phyloP scores from a whole-genome alignment of 2,329 filamentous ascomycete species.

The Fusarium papillatum region DNA sequence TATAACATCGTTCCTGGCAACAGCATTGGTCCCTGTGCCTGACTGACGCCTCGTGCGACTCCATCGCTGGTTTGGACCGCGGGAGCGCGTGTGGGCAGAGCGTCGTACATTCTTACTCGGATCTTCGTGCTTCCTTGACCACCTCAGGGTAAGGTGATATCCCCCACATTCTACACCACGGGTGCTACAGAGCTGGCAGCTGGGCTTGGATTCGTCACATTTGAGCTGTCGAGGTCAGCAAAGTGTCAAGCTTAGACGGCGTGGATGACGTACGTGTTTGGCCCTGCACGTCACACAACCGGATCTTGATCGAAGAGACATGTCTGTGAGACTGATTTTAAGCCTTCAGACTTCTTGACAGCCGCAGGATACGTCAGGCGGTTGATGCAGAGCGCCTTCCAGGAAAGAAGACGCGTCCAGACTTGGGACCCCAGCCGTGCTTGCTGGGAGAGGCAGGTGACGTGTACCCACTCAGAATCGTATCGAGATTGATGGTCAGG shows the following conservation, averaged over 20 bases:
- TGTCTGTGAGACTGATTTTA: too few relatives aligned
- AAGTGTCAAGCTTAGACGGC: neutral
- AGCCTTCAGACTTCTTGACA: too few relatives aligned
- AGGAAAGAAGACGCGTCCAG: too few relatives aligned
- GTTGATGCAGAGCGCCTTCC: too few relatives aligned
- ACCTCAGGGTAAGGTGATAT: slow-evolving; percentile 34
- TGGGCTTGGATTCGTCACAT: slow-evolving; percentile 42
- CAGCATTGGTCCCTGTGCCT: neutral
- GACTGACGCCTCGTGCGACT: slow-evolving; percentile 13
- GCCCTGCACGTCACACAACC: slow-evolving; percentile 30
- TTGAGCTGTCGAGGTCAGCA: slow-evolving; percentile 34
- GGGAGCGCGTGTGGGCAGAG: neutral
- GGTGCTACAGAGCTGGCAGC: slow-evolving; percentile 35
- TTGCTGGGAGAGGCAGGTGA: too few relatives aligned
- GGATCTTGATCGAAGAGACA: slow-evolving; percentile 18
- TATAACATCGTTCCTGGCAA: too few relatives aligned
- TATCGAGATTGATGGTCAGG: too few relatives aligned
- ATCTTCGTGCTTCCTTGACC: slow-evolving; percentile 39
- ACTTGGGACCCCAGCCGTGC: too few relatives aligned
- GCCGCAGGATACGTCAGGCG: too few relatives aligned
- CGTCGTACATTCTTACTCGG: slow-evolving; percentile 16
- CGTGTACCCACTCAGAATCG: too few relatives aligned
- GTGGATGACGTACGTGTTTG: slow-evolving; percentile 21
- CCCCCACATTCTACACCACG: slow-evolving; percentile 38
- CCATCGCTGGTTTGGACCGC: neutral